phyloP scores from a whole-genome alignment of 169 alveolate species.

The Cyclospora cayetanensis region DNA sequence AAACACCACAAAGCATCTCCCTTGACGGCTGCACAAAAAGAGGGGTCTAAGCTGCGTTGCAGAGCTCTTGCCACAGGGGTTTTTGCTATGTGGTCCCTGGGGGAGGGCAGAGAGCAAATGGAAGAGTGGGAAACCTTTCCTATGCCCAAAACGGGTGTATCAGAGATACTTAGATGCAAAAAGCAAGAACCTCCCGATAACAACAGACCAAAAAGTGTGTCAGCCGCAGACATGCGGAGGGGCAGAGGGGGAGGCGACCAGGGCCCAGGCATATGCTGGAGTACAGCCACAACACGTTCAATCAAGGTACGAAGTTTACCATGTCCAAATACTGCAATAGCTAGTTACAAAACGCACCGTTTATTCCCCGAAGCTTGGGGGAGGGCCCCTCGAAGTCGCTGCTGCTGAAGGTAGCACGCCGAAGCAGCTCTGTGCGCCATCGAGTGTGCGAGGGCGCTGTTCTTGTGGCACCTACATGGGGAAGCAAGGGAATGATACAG shows the following conservation, averaged over 20 bases:
- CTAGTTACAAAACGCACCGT: background rate
- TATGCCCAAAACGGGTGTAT: slow-evolving; percentile 2
- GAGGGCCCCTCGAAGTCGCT: slow-evolving; percentile 28
- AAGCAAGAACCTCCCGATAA: slow-evolving; percentile 36
- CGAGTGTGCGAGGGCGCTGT: slow-evolving; percentile 68
- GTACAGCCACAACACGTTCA: background rate
- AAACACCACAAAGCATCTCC: slow-evolving; percentile 10
- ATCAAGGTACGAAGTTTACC: slow-evolving; percentile 1
- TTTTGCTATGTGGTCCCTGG: slow-evolving; percentile 40
- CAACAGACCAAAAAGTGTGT: background rate
- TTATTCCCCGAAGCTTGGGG: background rate
- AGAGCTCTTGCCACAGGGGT: background rate
- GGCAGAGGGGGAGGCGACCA: slow-evolving; percentile 66
- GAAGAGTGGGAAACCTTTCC: slow-evolving; percentile 12
- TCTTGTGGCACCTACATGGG: slow-evolving; percentile 62
- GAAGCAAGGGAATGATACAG: slow-evolving; percentile 26
- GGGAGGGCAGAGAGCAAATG: background rate
- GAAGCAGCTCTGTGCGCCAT: slow-evolving; percentile 68
- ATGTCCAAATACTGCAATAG: slow-evolving; percentile 26
- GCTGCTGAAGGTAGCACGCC: slow-evolving; percentile 69
- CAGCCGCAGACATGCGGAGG: slow-evolving; percentile 67
- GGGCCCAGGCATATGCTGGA: slow-evolving; percentile 50
- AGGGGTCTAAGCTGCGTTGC: background rate
- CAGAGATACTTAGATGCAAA: background rate
- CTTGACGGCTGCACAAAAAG: slow-evolving; percentile 33